Percentiles rank a stretch among this genome's conserved stretches.
These are phyloP conservation scores for Fusarium aywerte DNA, from an alignment of 2,329 filamentous ascomycete species.

Conservation along the genomic window DNA sequence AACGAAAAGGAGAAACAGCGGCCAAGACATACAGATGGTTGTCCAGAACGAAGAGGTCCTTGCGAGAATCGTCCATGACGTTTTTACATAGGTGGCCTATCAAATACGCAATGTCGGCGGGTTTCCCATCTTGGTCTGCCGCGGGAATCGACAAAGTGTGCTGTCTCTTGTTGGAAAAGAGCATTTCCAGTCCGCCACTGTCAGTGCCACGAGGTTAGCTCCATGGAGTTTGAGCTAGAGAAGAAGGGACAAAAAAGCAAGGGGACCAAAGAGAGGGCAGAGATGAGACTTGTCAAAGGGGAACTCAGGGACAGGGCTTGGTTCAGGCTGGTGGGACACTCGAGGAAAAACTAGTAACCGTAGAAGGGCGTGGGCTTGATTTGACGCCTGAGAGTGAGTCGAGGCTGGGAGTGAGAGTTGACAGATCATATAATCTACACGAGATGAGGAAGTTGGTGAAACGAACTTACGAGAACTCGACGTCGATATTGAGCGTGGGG, in stretches of 20 bases:
- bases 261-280: conserved; percentile 9
- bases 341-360: conserved; percentile 14
- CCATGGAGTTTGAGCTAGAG: neutral
- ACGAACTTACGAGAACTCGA: conserved; percentile 73
- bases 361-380: conserved; percentile 14
- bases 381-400: conserved; percentile 7
- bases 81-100: conserved; percentile 82
- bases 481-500: conserved; percentile 66
- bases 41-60: conserved; percentile 90
- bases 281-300: conserved; percentile 17
- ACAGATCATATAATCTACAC: conserved; percentile 43
- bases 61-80: conserved; percentile 84
- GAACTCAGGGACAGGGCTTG: conserved; percentile 36
- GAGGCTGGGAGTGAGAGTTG: conserved; percentile 31
- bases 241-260: conserved; percentile 18
- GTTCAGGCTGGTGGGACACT: conserved; percentile 15
- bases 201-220: conserved; percentile 34
- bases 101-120: conserved; percentile 77
- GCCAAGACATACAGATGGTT: conserved; percentile 78
- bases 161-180: conserved; percentile 85
- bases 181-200: conserved; percentile 92
- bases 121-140: conserved; percentile 66
- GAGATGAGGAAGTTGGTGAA: conserved; percentile 24
- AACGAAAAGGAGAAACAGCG: conserved; percentile 1
- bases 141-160: conserved; percentile 77